Conservation (phyloP, 2,329 filamentous ascomycete species). For the Aspergillus aculeatus region DNA sequence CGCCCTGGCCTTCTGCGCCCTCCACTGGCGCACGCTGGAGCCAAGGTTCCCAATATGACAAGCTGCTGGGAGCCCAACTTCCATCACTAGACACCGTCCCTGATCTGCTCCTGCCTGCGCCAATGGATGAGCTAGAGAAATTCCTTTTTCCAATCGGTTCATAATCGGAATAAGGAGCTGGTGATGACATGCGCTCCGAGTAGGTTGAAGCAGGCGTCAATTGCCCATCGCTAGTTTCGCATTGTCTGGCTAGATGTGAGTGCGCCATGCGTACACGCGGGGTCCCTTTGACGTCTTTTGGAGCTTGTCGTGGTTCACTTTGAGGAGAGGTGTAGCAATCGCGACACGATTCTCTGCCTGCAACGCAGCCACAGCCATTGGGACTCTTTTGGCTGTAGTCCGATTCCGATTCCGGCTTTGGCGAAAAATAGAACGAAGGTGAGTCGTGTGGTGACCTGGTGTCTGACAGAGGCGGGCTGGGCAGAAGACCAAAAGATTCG, state of each 20-base stretch:
- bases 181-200: conserved; percentile 14
- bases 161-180: conserved; percentile 14
- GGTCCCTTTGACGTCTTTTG: conserved; percentile 15
- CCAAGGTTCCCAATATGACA: conserved; percentile 40
- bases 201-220: conserved; percentile 11
- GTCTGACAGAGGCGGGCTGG: conserved; percentile 40
- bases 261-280: conserved; percentile 36
- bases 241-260: conserved; percentile 32
- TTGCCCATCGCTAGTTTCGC: conserved; percentile 19
- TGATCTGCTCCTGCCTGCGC: conserved; percentile 31
- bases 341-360: conserved; percentile 12
- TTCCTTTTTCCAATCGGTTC: conserved; percentile 14
- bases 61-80: conserved; percentile 38
- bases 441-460: conserved; percentile 27
- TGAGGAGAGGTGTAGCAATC: conserved; percentile 19
- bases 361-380: conserved; percentile 10
- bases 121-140: conserved; percentile 22
- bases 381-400: conserved; percentile 16
- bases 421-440: conserved; percentile 30
- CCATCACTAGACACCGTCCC: conserved; percentile 38
- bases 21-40: conserved; percentile 38
- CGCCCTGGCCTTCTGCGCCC: conserved; percentile 23
- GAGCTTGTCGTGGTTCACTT: conserved; percentile 8
- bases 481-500: conserved; percentile 36
- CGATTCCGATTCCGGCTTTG: conserved; percentile 18